Evolutionary conservation across 306 rosid genomes (phyloP).

Genomic region (Sicyos baderoa): DNA sequence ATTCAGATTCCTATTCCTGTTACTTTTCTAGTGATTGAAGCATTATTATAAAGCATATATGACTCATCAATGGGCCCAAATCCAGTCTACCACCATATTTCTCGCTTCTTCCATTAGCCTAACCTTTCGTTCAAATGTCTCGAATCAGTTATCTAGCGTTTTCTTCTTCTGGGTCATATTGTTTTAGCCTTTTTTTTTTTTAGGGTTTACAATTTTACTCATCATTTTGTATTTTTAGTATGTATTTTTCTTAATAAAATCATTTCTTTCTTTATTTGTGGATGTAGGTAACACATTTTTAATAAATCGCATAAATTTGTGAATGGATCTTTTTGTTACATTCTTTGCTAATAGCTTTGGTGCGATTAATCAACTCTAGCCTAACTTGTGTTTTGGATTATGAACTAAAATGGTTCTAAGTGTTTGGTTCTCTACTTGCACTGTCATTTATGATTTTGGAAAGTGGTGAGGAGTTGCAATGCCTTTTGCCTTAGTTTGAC

Average conservation of each 20-base stretch:
- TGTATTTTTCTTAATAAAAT: too few species aligned
- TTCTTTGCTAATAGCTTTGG: constrained; percentile 10
- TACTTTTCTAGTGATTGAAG: constrained; percentile 28
- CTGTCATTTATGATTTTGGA: neutral
- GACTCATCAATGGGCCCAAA: constrained; percentile 27
- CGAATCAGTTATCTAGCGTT: too few species aligned
- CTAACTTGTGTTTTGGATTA: neutral
- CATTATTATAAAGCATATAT: constrained; percentile 23
- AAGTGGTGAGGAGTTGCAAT: neutral
- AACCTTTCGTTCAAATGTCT: neutral
- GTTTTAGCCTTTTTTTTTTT: too few species aligned
- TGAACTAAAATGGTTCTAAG: neutral
- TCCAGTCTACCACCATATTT: constrained; percentile 24
- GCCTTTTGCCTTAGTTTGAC: constrained; percentile 3
- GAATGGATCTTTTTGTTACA: too few species aligned
- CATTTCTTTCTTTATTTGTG: too few species aligned
- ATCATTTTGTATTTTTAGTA: too few species aligned
- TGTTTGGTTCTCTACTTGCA: neutral
- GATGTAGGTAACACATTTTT: too few species aligned
- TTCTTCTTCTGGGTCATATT: too few species aligned
- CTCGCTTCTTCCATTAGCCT: constrained; percentile 21
- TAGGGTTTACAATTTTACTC: too few species aligned
- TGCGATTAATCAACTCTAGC: constrained; percentile 20
- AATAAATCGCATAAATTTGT: too few species aligned
- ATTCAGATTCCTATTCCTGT: constrained; percentile 26